Base-by-base conservation (phyloP, 306 rosid species). In the Sicyos baderoa region DNA sequence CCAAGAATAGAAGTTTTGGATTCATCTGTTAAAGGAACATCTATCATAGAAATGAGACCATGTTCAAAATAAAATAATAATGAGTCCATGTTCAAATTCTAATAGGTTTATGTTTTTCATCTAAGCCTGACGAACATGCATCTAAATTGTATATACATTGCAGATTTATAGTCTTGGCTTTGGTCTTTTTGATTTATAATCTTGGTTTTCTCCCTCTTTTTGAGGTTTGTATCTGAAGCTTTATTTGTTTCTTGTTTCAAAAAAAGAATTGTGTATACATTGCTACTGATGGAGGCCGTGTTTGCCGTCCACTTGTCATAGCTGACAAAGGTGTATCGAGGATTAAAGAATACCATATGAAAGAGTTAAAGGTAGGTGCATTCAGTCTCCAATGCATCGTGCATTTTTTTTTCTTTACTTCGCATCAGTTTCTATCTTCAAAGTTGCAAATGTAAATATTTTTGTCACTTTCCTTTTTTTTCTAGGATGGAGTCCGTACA, bases 261-360 rank as follows among this genome's bases (percentile, higher is more conserved):
- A 29, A 1, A 29, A 29, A 29, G 35, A 74, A 65, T 25, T 86
- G 98, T 81, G 93, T 92, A 42, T 89, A 92, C 74, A 69, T 92
- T 77, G 96, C 98, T 82, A 89, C 98, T 54, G 98, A 92, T 82
- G 98, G 96, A 51, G 98, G 98, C 51, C 85, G 98, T 78, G 98
- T 92, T 72, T 92, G 96, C 67, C 96, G 98, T 72, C 98, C 98
- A 21, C 86, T 92, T 50, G 98, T 92, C 74, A 87, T 92, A 75
- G 95, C 90, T 74, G 95, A 89, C 82, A 89, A 86, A 56, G 98
- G 98, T 72, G 62, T 84, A 63, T 84, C 98, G 35, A 84, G 95
- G 80, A 80, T 92, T 75, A 89, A 87, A 79, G 89, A 85, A 72
- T 76, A 86, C 81, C 96, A 92, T 76, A 92, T 92, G 98, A 88